Percentiles rank a stretch among this genome's conserved stretches.
Evolutionary conservation across 2,329 filamentous ascomycete species (phyloP).

Genomic region (Botrytis medusae): DNA sequence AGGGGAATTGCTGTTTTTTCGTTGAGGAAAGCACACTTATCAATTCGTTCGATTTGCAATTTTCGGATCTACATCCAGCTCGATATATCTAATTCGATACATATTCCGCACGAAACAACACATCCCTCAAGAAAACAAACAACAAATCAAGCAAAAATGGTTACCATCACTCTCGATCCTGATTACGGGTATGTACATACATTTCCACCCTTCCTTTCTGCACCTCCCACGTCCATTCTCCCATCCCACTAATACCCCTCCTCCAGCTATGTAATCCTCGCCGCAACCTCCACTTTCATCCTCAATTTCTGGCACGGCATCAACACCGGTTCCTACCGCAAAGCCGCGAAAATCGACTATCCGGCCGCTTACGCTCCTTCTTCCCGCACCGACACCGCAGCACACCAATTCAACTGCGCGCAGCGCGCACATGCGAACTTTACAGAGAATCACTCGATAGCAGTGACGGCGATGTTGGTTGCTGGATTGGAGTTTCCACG

Average conservation of each 20-base stretch:
- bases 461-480: conserved; percentile 54
- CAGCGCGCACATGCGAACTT: conserved; percentile 65
- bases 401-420: conserved; percentile 62
- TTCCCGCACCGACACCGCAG: conserved; percentile 36
- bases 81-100: neutral
- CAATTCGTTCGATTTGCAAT: neutral
- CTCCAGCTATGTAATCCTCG: conserved; percentile 60
- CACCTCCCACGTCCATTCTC: neutral
- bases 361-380: conserved; percentile 53
- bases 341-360: conserved; percentile 54
- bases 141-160: conserved; percentile 28
- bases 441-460: conserved; percentile 58
- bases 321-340: conserved; percentile 52
- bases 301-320: conserved; percentile 54
- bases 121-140: neutral
- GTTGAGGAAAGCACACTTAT: neutral
- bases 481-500: conserved; percentile 56
- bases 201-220: neutral
- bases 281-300: conserved; percentile 57
- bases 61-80: neutral
- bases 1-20: neutral
- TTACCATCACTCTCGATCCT: conserved; percentile 34
- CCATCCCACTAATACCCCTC: conserved; percentile 43
- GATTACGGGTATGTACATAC: conserved; percentile 38
- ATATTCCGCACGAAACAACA: neutral